These are phyloP conservation scores for Solanum pennellii DNA, from an alignment of 257 asterid species.

Conservation along the genomic window DNA sequence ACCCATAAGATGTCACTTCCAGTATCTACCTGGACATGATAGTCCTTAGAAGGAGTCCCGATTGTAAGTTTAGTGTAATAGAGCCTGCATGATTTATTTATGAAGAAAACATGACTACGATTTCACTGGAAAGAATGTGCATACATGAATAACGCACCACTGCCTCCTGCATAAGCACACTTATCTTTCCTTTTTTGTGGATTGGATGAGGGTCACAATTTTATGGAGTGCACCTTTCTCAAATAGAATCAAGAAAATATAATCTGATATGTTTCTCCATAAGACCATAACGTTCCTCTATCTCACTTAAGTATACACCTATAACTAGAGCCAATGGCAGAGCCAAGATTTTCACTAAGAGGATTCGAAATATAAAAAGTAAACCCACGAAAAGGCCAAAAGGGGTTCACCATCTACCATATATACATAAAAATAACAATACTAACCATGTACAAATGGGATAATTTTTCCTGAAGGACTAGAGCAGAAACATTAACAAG, in stretches of 20 bases:
- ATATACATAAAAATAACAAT: neutral
- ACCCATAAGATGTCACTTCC: conserved; percentile 99
- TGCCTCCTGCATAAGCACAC: neutral
- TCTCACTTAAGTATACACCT: neutral
- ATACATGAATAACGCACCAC: neutral
- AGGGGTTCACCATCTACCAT: neutral
- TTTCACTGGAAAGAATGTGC: neutral
- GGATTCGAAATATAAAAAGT: neutral
- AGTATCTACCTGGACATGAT: conserved; percentile 91
- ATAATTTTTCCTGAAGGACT: neutral
- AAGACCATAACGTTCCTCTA: neutral
- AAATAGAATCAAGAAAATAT: neutral
- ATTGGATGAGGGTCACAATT: neutral
- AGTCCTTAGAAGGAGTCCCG: conserved; percentile 90
- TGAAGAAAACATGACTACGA: conserved; percentile 2
- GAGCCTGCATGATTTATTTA: conserved; percentile 48
- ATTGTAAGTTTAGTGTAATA: conserved; percentile 77
- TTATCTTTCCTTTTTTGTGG: neutral
- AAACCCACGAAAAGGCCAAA: neutral
- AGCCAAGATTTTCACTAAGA: neutral
- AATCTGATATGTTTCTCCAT: neutral
- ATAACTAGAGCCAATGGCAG: neutral
- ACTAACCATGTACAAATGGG: neutral
- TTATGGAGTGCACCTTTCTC: neutral
- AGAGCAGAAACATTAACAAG: neutral